These are phyloP conservation scores for Cryptococcus jaspeensis DNA, from an alignment of 1,284 basidiomycete species.

Conservation along the genomic window DNA sequence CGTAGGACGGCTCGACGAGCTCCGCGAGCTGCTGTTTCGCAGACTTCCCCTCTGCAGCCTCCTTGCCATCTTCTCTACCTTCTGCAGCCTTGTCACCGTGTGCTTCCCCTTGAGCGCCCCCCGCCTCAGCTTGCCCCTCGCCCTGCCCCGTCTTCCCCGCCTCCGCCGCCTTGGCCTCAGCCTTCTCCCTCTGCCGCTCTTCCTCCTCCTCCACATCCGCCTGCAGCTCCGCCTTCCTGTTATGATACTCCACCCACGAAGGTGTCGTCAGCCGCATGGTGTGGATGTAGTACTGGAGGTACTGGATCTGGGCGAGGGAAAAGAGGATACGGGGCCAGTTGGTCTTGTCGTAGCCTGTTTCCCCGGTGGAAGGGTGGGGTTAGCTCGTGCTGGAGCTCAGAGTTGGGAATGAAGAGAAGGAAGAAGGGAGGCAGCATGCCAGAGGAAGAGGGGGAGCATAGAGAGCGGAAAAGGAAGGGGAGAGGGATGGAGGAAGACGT, in stretches of 20 bases:
- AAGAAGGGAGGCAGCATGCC: too few species aligned
- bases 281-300: conserved; percentile 77
- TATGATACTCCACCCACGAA: conserved; percentile 19
- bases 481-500: conserved; percentile 47
- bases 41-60: background rate
- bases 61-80: background rate
- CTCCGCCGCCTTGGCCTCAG: background rate
- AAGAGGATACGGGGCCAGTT: conserved; percentile 64
- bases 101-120: too few species aligned
- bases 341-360: conserved; percentile 56
- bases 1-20: background rate
- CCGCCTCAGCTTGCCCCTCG: background rate
- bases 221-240: conserved; percentile 4
- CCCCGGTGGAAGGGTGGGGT: background rate
- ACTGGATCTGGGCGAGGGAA: conserved; percentile 78
- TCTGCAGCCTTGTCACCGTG: too few species aligned
- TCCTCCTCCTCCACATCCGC: conserved; percentile 2
- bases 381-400: background rate
- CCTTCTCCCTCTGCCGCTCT: background rate
- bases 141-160: background rate
- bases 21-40: background rate
- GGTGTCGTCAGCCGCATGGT: conserved; percentile 65
- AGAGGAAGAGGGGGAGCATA: too few species aligned
- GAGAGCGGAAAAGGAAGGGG: too few species aligned
- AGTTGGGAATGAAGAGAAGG: background rate